These are phyloP conservation scores for Saksenaea vasiformis DNA, from an alignment of 371 early-diverging fungal genomes.

Conservation along the genomic window DNA sequence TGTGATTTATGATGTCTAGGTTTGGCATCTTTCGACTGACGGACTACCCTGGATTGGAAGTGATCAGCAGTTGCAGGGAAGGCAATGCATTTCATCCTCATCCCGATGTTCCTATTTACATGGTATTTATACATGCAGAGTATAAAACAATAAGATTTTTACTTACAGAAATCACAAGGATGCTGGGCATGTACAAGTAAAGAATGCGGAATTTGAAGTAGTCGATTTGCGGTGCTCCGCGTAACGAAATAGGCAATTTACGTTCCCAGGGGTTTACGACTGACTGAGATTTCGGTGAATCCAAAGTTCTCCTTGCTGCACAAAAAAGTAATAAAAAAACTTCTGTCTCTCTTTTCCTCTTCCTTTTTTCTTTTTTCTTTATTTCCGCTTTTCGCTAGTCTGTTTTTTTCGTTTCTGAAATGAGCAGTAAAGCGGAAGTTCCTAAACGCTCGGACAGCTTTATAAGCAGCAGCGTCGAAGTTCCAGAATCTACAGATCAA, in stretches of 20 bases:
- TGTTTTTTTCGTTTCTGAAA: background rate
- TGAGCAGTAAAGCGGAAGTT: background rate
- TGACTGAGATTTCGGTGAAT: background rate
- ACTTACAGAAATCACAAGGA: background rate
- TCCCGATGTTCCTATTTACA: constrained; percentile 63
- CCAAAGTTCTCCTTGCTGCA: background rate
- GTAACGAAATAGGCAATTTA: background rate
- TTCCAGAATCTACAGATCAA: no score
- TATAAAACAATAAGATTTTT: constrained; percentile 22
- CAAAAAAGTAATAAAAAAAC: background rate
- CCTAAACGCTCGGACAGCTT: background rate
- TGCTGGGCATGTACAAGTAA: constrained; percentile 10
- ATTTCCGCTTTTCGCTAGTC: background rate
- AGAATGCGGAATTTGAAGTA: constrained; percentile 3
- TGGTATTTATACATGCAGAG: constrained; percentile 50
- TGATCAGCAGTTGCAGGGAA: constrained; percentile 73
- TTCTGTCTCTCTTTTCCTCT: background rate
- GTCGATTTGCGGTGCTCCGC: constrained; percentile 10
- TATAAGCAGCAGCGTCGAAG: background rate
- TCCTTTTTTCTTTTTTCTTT: background rate
- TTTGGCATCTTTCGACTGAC: constrained; percentile 89
- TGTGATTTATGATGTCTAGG: constrained; percentile 28
- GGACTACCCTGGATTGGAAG: constrained; percentile 82
- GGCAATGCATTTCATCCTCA: constrained; percentile 86
- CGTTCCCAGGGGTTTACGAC: background rate